phyloP scores from a whole-genome alignment of 345 rosid species.

The Brassica juncea region DNA sequence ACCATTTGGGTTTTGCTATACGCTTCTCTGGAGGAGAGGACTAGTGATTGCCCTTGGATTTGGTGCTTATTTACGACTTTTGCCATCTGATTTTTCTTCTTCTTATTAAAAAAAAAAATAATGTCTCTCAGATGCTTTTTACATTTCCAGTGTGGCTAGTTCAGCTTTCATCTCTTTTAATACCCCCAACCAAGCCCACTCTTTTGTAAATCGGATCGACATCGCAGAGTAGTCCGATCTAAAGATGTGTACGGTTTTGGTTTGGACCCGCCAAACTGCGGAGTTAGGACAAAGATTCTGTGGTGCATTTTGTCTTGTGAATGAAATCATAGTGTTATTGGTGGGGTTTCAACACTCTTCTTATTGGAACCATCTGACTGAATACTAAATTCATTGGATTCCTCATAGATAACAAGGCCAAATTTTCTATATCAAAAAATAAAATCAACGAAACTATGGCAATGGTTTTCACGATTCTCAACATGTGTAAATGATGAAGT shows the following conservation, averaged over 20 bases:
- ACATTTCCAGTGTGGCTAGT: background rate
- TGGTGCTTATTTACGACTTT: background rate
- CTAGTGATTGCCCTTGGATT: conserved; percentile 19
- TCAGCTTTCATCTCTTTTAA: background rate
- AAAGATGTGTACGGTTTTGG: background rate
- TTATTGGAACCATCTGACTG: background rate
- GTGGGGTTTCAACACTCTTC: background rate
- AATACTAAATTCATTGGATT: conserved; percentile 1
- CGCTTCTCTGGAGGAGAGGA: conserved; percentile 16
- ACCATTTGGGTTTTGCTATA: conserved; percentile 16
- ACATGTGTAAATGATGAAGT: conserved; percentile 8
- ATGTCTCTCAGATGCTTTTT: background rate
- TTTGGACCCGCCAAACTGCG: conserved; percentile 1
- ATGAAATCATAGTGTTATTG: background rate
- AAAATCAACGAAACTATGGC: background rate
- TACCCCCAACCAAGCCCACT: background rate
- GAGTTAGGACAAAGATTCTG: background rate
- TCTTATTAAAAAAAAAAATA: background rate
- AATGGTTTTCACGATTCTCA: conserved; percentile 23
- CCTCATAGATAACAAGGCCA: background rate
- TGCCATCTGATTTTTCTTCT: background rate
- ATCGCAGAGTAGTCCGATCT: background rate
- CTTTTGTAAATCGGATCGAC: background rate
- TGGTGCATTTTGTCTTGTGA: conserved; percentile 8
- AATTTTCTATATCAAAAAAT: background rate